phyloP scores from a whole-genome alignment of 768 basidiomycete genomes.

The Macrolepiota dolichaula region DNA sequence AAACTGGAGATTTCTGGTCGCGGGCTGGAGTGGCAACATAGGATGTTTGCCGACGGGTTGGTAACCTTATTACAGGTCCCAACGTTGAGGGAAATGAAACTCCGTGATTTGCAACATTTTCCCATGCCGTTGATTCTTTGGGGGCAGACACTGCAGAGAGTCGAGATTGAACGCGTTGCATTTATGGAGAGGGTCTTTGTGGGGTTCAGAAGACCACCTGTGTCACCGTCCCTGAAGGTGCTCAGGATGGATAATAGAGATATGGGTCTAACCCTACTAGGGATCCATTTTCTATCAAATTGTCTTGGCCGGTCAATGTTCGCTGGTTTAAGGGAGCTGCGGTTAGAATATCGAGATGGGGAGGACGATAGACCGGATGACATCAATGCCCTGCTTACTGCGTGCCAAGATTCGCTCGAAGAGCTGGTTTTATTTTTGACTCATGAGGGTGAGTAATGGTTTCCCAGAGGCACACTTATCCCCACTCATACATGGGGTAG shows the following conservation, averaged over 20 bases:
- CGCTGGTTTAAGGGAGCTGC: conserved; percentile 1
- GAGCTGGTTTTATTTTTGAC: conserved; percentile 2
- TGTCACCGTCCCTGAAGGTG: conserved; percentile 5
- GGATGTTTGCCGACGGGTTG: conserved; percentile 6
- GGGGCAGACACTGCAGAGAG: conserved; percentile 2
- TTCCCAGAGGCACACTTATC: not conserved
- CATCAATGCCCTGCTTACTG: conserved; percentile 3
- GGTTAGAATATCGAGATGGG: not conserved
- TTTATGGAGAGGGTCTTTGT: not conserved
- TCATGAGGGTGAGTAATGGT: conserved; percentile 4
- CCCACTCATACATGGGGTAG: not conserved
- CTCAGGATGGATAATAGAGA: conserved; percentile 8
- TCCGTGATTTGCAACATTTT: conserved; percentile 2
- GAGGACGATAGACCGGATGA: not conserved
- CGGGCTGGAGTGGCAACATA: not conserved
- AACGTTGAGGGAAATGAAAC: conserved; percentile 2
- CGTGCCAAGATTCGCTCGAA: conserved; percentile 8
- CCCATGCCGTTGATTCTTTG: conserved; percentile 5
- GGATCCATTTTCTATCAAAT: conserved; percentile 5
- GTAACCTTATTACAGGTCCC: conserved; percentile 1
- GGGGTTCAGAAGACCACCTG: not conserved
- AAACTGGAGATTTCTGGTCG: conserved; percentile 1
- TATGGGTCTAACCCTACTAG: conserved; percentile 1
- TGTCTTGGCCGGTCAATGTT: not conserved
- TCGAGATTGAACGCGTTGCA: conserved; percentile 1